These are phyloP conservation scores for Neurospora sp. DNA, from an alignment of 495 filamentous ascomycete genomes.

Conservation along the genomic window DNA sequence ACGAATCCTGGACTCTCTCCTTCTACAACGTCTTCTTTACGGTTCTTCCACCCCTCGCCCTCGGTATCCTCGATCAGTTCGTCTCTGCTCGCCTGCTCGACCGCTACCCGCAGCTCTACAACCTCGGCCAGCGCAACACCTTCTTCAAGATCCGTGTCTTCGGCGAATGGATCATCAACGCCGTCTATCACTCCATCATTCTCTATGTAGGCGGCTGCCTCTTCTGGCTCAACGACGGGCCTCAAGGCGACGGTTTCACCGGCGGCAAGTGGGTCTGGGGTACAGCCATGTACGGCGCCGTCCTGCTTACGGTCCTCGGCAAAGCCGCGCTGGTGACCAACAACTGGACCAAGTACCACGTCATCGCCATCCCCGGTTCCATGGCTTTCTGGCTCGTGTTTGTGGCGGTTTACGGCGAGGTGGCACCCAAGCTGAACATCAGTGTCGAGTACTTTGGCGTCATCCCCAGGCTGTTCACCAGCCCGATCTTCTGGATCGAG, in stretches of 20 bases:
- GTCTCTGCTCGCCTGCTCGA: slow-evolving; percentile 94
- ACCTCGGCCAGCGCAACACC: slow-evolving; percentile 78
- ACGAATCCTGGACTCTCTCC: slow-evolving; percentile 97
- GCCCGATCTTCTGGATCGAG: slow-evolving; percentile 86
- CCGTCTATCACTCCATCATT: slow-evolving; percentile 91
- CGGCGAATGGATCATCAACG: slow-evolving; percentile 83
- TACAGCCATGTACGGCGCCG: slow-evolving; percentile 80
- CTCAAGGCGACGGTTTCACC: slow-evolving; percentile 60
- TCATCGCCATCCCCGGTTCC: slow-evolving; percentile 91
- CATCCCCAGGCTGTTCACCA: slow-evolving; percentile 66
- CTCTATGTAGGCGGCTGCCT: slow-evolving; percentile 76
- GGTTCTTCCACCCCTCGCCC: slow-evolving; percentile 81
- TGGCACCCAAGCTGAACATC: slow-evolving; percentile 76
- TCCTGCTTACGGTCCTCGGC: slow-evolving; percentile 81
- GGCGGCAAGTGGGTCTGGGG: slow-evolving; percentile 99
- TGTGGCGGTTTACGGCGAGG: slow-evolving; percentile 79
- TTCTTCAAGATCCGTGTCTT: slow-evolving; percentile 93
- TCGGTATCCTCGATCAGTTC: slow-evolving; percentile 97
- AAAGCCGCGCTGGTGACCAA: slow-evolving; percentile 94
- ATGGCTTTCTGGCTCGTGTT: slow-evolving; percentile 88
- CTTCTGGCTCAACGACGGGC: slow-evolving; percentile 72
- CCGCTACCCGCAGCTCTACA: slow-evolving; percentile 94
- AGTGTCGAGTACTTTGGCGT: slow-evolving; percentile 80
- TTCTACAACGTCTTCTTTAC: slow-evolving; percentile 99
- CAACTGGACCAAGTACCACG: slow-evolving; percentile 97